Evolutionary conservation across 192 early-diverging fungal species (phyloP), one percentile per base, ranked within the genome.

Genomic region (Rhizoclosmatium globosum): DNA sequence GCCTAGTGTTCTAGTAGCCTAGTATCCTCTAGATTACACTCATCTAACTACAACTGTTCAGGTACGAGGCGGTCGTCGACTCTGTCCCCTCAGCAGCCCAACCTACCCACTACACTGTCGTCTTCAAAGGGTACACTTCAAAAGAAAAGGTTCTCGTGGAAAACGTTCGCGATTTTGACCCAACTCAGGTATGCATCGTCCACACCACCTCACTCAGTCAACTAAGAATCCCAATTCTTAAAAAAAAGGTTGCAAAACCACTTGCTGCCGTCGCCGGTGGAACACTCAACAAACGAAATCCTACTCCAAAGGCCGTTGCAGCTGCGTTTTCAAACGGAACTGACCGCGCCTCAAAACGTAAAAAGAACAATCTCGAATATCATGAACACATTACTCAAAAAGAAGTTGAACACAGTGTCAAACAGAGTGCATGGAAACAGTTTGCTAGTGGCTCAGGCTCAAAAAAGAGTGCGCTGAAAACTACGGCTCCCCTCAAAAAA

Each of bases 341-440:
- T 21, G 87, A 90, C 69, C 83, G 83, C 39, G 82, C 80, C 21
- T 83, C 87, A 71, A 86, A 78, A 64, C 89, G 90, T 57, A 90
- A 91, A 73, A 86, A 87, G 58, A 81, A 62, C 58, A 86, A 75
- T 21, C 80, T 50, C 47, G 71, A 78, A 66, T 85, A 81, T 44
- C 82, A 79, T 48, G 80, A 74, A 38, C 46, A 6, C 23, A n/a
- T 81, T 13, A 78, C 74, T 39, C 89, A 89, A 68, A 84, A 82
- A 81, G 84, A 87, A 19, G 72, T 76, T 59, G 94, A 93, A 68
- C 90, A 92, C 39, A 79, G 87, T 13, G 79, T 87, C 66, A 95
- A 95, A 74, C 93, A 95, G 74, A 87, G 90, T 68, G 86, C 89
- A 6, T 95, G 94, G 94, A 82, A 92, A 56, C 86, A 85, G 44